Evolutionary conservation across 2,329 filamentous ascomycete species (phyloP).

Genomic region (Alternaria gansuensis): DNA sequence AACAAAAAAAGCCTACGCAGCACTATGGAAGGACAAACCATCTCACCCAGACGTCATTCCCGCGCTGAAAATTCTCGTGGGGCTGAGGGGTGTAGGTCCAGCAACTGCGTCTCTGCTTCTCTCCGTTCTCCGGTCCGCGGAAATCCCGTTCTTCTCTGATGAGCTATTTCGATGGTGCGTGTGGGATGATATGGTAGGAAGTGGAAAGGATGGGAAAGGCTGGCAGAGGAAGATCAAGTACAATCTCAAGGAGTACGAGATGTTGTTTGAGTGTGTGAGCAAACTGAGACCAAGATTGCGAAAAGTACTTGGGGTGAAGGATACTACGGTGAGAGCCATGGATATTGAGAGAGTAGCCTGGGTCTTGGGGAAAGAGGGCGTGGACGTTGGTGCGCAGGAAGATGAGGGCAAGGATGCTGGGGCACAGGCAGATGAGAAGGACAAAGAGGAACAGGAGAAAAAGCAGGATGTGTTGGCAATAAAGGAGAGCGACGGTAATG

Average conservation of each 20-base stretch:
- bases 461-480: neutral
- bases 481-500: neutral
- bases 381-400: slow-evolving; percentile 14
- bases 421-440: neutral
- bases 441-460: slow-evolving; percentile 7
- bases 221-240: slow-evolving; percentile 71
- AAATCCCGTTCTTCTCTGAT: slow-evolving; percentile 79
- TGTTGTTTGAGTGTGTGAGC: slow-evolving; percentile 57
- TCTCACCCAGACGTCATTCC: slow-evolving; percentile 1
- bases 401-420: slow-evolving; percentile 1
- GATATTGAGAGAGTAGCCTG: slow-evolving; percentile 31
- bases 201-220: slow-evolving; percentile 46
- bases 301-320: slow-evolving; percentile 59
- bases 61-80: slow-evolving; percentile 64
- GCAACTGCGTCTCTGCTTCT: slow-evolving; percentile 81
- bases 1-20: slow-evolving; percentile 63
- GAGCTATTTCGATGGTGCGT: slow-evolving; percentile 79
- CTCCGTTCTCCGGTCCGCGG: slow-evolving; percentile 67
- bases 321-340: slow-evolving; percentile 17
- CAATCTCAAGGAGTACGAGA: slow-evolving; percentile 71
- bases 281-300: slow-evolving; percentile 38
- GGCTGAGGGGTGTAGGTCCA: slow-evolving; percentile 78
- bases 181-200: slow-evolving; percentile 54
- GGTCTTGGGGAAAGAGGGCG: slow-evolving; percentile 16
- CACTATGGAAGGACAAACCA: slow-evolving; percentile 14